These are phyloP conservation scores for Endothia cerciana DNA, from an alignment of 2,329 filamentous ascomycete species.

Conservation along the genomic window DNA sequence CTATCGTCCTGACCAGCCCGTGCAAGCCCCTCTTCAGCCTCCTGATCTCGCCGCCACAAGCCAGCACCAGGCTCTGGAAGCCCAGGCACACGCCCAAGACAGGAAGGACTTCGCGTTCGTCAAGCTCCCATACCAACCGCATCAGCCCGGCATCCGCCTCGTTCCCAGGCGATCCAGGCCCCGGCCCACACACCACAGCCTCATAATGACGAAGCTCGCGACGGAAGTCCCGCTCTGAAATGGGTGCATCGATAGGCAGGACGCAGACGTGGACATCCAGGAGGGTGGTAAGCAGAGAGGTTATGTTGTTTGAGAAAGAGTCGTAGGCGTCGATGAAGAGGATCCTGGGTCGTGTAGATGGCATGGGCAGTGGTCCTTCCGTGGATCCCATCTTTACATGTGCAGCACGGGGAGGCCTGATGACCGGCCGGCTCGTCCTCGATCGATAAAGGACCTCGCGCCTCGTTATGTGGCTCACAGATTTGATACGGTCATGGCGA, in stretches of 20 bases:
- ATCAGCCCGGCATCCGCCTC: conserved; percentile 83
- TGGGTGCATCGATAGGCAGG: conserved; percentile 70
- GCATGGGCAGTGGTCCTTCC: conserved; percentile 13
- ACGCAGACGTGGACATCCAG: conserved; percentile 71
- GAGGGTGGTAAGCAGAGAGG: conserved; percentile 74
- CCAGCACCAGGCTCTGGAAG: conserved; percentile 78
- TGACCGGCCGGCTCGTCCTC: not conserved
- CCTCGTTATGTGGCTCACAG: not conserved
- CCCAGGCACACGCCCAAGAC: conserved; percentile 88
- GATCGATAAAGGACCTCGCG: not conserved
- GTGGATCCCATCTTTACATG: conserved; percentile 25
- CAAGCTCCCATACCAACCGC: conserved; percentile 71
- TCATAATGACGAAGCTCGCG: conserved; percentile 66
- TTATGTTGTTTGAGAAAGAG: conserved; percentile 95
- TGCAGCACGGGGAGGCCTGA: not conserved
- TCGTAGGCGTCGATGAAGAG: conserved; percentile 96
- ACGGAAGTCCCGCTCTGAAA: conserved; percentile 52
- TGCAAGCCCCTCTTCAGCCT: conserved; percentile 76
- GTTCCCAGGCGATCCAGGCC: conserved; percentile 78
- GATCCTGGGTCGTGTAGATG: conserved; percentile 47
- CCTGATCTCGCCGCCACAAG: conserved; percentile 68
- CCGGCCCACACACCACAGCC: conserved; percentile 87
- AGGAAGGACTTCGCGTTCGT: conserved; percentile 64
- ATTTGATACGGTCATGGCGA: not conserved
- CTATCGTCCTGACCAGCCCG: conserved; percentile 74